phyloP scores from a whole-genome alignment of 2,329 filamentous ascomycete species.

The Fusarium sp. region DNA sequence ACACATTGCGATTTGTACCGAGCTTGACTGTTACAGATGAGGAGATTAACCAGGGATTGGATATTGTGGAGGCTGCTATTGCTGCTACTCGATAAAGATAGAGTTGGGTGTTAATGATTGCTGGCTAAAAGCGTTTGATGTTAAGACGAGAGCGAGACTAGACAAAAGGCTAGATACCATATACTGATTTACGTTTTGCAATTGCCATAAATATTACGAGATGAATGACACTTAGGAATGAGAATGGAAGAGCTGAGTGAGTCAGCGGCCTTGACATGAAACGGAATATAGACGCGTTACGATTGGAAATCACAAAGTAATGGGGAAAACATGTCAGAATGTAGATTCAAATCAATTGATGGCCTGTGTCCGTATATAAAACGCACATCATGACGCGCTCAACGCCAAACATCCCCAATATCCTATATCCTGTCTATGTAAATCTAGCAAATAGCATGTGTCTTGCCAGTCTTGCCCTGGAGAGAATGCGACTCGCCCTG shows the following conservation, averaged over 20 bases:
- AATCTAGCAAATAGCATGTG: slow-evolving; percentile 80
- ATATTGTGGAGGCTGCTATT: slow-evolving; percentile 77
- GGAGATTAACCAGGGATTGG: slow-evolving; percentile 81
- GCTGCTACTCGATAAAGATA: slow-evolving; percentile 49
- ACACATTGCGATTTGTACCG: slow-evolving; percentile 92
- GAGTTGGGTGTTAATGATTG: not conserved
- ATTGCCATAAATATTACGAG: not conserved
- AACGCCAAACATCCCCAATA: slow-evolving; percentile 29
- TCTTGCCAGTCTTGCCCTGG: slow-evolving; percentile 91
- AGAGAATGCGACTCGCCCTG: slow-evolving; percentile 84
- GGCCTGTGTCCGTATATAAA: slow-evolving; percentile 17
- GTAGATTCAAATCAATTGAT: slow-evolving; percentile 12
- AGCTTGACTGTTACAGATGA: slow-evolving; percentile 81
- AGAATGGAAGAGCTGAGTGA: not conserved
- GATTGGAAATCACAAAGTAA: not conserved
- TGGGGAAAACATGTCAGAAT: not conserved
- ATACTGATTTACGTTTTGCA: slow-evolving; percentile 14
- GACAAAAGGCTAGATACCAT: slow-evolving; percentile 30
- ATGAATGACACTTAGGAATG: not conserved
- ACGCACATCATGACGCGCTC: slow-evolving; percentile 22
- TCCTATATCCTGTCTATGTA: slow-evolving; percentile 12
- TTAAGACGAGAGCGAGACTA: slow-evolving; percentile 22
- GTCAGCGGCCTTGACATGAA: accelerated
- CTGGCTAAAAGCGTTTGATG: slow-evolving; percentile 6
- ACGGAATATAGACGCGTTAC: accelerated